Base-by-base conservation (phyloP, 164 flowering plant genomes). In the Tetrastigma voinierianum region DNA sequence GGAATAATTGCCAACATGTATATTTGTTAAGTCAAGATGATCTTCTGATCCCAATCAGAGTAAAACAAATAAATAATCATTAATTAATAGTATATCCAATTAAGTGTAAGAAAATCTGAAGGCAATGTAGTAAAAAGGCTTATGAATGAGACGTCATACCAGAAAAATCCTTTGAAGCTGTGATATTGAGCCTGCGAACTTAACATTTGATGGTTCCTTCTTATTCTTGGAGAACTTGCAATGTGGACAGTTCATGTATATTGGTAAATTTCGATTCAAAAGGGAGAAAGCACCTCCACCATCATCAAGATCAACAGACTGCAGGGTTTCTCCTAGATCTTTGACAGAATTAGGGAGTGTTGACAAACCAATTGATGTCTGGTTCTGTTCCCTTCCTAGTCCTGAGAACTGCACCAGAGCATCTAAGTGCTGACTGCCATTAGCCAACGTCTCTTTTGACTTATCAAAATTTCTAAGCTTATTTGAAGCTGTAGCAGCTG, bases 151-250 rank as follows among this genome's bases (percentile, higher is more conserved):
- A 68, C n/a, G 32, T 4, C 56, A 21, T 86, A 91, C 98, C 96
- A 93, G 67, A 79, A 91, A 89, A 66, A 93, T 93, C 70, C 98
- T 85, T 77, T 93, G 97, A 64, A 93, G 91, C 81, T 93, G 98
- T 57, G 98, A 89, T 58, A 88, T 70, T 57, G 83, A 62, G 59
- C 87, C 74, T 15, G 96, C 89, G 83, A 84, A 89, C 70, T 89
- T 88, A 67, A 76, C 40, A 21, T 84, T 77, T 58, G 77, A 67
- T 10, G 59, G 51, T 67, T 83, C 83, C 67, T 79, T 81, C 77
- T 73, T 82, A 56, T 65, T 74, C 75, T 72, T 84, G 48, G 81
- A 77, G 46, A 32, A 69, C 70, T 62, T 77, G 77, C 98, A 93
- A 67, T 89, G 81, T 1, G 97, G 98, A 67, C 98, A 91, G 64